Conservation (phyloP, 2,329 filamentous ascomycete genomes). For the Dactylonectria macrodidyma region DNA sequence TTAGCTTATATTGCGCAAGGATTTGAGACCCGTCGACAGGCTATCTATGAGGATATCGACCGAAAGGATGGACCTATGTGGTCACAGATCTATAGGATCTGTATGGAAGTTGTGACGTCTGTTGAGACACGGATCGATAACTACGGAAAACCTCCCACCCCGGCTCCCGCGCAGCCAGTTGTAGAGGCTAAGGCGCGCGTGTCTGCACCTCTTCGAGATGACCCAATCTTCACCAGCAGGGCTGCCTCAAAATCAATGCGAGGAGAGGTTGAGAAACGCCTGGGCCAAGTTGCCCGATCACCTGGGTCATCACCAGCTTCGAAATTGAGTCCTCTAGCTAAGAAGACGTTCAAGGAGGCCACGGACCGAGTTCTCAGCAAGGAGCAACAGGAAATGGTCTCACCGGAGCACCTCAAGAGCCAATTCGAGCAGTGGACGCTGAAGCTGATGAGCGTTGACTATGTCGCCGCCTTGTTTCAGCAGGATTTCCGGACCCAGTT, state of each 20-base stretch:
- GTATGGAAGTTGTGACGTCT: conserved; percentile 77
- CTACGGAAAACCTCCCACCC: conserved; percentile 63
- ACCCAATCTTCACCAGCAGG: conserved; percentile 61
- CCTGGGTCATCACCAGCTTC: conserved; percentile 65
- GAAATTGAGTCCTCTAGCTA: conserved; percentile 65
- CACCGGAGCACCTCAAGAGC: conserved; percentile 63
- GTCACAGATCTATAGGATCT: conserved; percentile 81
- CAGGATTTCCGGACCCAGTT: conserved; percentile 78
- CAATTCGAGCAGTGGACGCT: conserved; percentile 65
- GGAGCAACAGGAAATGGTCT: conserved; percentile 69
- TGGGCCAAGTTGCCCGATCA: conserved; percentile 60
- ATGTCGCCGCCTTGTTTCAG: conserved; percentile 78
- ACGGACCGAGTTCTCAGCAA: conserved; percentile 65
- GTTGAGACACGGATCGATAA: conserved; percentile 78
- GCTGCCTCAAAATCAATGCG: conserved; percentile 56
- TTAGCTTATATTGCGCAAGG: conserved; percentile 83
- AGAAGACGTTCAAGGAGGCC: conserved; percentile 63
- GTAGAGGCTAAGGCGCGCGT: conserved; percentile 52
- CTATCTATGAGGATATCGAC: conserved; percentile 90
- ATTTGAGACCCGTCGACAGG: conserved; percentile 81
- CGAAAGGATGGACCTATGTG: conserved; percentile 85
- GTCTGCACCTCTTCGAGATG: conserved; percentile 60
- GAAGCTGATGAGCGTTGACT: conserved; percentile 61
- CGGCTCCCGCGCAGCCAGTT: conserved; percentile 51
- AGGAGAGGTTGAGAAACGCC: conserved; percentile 62